These are phyloP conservation scores for Tephrocybe rancida DNA, from an alignment of 768 basidiomycete genomes.

Conservation along the genomic window DNA sequence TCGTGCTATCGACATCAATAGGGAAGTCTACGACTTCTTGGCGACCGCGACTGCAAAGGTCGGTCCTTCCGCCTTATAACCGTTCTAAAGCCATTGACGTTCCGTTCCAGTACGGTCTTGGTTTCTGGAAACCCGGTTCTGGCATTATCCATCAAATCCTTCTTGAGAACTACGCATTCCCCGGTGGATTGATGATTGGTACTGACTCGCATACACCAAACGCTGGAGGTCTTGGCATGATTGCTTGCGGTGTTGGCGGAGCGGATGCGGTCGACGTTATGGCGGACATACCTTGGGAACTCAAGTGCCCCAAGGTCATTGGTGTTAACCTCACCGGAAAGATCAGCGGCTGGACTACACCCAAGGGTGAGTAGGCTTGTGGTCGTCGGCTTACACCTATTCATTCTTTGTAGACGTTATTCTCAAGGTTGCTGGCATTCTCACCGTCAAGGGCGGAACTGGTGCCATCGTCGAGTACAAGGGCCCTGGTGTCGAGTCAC, in stretches of 20 bases:
- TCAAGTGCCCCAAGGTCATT: slow-evolving; percentile 99
- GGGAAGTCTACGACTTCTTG: slow-evolving; percentile 99
- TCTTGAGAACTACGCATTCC: slow-evolving; percentile 99
- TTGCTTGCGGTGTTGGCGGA: slow-evolving; percentile 99
- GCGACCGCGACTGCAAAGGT: slow-evolving; percentile 95
- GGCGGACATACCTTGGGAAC: slow-evolving; percentile 97
- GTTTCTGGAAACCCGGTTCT: slow-evolving; percentile 99
- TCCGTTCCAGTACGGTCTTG: slow-evolving; percentile 82
- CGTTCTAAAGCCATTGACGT: background rate
- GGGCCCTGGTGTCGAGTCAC: slow-evolving; percentile 92
- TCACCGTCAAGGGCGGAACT: slow-evolving; percentile 99
- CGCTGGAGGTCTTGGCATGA: slow-evolving; percentile 98
- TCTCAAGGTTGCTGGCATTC: slow-evolving; percentile 97
- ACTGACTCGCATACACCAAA: slow-evolving; percentile 99
- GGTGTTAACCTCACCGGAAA: slow-evolving; percentile 96
- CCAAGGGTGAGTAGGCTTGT: slow-evolving; percentile 68
- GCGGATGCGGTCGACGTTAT: slow-evolving; percentile 99
- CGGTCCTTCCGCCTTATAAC: slow-evolving; percentile 10
- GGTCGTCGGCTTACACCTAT: background rate
- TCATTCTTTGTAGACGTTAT: slow-evolving; percentile 75
- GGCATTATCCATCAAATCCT: slow-evolving; percentile 99
- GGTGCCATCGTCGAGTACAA: slow-evolving; percentile 98
- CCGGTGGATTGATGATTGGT: slow-evolving; percentile 99
- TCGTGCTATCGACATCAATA: slow-evolving; percentile 91
- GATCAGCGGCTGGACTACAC: slow-evolving; percentile 95